These are phyloP conservation scores for Puccinia coronata DNA, from an alignment of 1,284 basidiomycete genomes.

Conservation along the genomic window DNA sequence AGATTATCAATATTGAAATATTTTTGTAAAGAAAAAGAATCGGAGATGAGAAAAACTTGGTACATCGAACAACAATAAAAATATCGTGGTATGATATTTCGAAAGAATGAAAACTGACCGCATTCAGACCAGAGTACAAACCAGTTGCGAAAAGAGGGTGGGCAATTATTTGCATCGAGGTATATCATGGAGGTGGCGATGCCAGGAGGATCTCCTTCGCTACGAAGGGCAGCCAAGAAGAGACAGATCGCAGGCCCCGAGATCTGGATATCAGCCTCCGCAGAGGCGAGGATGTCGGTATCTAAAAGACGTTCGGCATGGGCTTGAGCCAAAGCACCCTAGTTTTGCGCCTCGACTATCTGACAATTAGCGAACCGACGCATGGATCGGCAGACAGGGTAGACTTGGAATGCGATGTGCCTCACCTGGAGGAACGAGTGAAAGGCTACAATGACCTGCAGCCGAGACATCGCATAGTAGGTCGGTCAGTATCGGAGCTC, in stretches of 20 bases:
- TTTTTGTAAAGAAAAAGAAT: no score
- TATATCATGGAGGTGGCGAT: conserved; percentile 29
- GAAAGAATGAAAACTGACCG: conserved; percentile 18
- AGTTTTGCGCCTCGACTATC: neutral
- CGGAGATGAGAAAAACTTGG: no score
- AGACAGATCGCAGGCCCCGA: conserved; percentile 38
- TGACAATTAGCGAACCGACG: neutral
- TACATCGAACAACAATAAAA: neutral
- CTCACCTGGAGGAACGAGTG: conserved; percentile 43
- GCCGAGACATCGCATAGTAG: neutral
- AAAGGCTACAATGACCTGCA: conserved; percentile 39
- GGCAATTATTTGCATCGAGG: conserved; percentile 31
- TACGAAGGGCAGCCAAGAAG: conserved; percentile 32
- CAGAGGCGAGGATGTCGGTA: conserved; percentile 8
- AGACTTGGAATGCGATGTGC: neutral
- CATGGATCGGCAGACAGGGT: neutral
- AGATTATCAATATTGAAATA: neutral
- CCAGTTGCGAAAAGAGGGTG: conserved; percentile 45
- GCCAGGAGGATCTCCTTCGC: conserved; percentile 24
- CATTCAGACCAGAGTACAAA: conserved; percentile 41
- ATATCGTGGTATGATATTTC: neutral
- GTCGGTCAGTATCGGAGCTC: neutral
- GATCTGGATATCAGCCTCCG: conserved; percentile 44
- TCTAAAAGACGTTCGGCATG: conserved; percentile 38
- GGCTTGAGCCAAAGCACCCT: conserved; percentile 46